Evolutionary conservation across 1,284 basidiomycete species (phyloP), one percentile per base, ranked within the genome.

Genomic region (Leccinum fuscescens): DNA sequence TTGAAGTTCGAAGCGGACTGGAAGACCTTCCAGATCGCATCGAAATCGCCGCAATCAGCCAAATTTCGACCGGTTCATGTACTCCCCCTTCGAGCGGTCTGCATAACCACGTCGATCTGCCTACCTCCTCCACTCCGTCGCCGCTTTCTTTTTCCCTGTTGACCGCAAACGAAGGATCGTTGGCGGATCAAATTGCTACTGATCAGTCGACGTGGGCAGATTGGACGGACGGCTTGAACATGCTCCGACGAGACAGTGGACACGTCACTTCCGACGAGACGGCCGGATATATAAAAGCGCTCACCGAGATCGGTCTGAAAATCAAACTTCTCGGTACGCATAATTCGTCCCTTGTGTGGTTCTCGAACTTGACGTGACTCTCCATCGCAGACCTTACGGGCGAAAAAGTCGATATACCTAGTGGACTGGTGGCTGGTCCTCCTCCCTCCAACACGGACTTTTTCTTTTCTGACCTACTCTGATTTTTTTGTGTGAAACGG

Each of bases 151-250:
- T 94, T 74, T 93, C 92, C 4, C 75, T 95, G 60, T 73, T 92
- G 56, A 89, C 82, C 59, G 80, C 89, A 31, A 84, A 84, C 61
- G 90, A 92, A 68, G 83, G 86, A 14, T 89, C 90, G 17, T 74
- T 96, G 58, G 90, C 93, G 5, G 93, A 97, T 72, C 84, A 93
- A 64, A 90, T 95, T 67, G 93, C 94, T 1, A 85, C 92, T 8
- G 92, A 96, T 73, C 82, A 86, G 56, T 88, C 90, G 17, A 82
- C 92, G 51, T 94, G 93, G 84, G 92, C 93, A 22, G 96, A 98
- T 76, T 98, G 96, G 96, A 93, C 93, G 1, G 96, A 98, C 73
- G 96, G 95, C 2, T 76, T 98, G 72, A 93, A 94, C 68, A 93
- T 96, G 84, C 79, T 96, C 52, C 79, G 90, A 51, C 80, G 86